These are phyloP conservation scores for Penicillium glabrum DNA, from an alignment of 2,329 filamentous ascomycete species.

Conservation along the genomic window DNA sequence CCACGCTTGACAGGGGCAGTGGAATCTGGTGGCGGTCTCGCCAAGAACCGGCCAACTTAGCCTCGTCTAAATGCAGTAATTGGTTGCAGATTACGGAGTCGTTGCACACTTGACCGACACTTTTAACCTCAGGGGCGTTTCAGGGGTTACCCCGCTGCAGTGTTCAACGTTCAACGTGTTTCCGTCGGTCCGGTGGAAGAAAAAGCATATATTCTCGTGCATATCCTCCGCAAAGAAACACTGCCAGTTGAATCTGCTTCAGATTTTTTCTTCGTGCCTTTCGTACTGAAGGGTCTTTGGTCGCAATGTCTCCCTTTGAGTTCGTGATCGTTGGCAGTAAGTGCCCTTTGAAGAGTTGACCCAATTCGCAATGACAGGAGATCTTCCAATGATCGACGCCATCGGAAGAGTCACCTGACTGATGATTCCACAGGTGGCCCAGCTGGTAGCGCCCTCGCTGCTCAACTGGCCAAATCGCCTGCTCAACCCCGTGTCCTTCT, in stretches of 20 bases:
- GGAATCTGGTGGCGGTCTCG: neutral
- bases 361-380: neutral
- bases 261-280: neutral
- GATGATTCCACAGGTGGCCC: conserved; percentile 42
- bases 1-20: neutral
- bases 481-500: conserved; percentile 56
- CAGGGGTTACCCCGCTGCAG: no score
- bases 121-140: no score
- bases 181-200: no score
- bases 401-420: neutral
- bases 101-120: neutral
- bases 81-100: neutral
- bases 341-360: neutral
- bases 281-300: no score
- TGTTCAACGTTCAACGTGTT: no score
- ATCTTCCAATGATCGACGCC: neutral
- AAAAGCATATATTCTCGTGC: no score
- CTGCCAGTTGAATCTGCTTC: neutral
- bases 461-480: conserved; percentile 49
- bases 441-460: conserved; percentile 56
- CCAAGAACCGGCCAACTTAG: neutral
- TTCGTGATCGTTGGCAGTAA: conserved; percentile 19
- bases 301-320: conserved; percentile 15
- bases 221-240: neutral
- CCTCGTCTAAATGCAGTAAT: no score